Conservation (phyloP, 2,329 filamentous ascomycete species). For the Setomelanomma holmii region DNA sequence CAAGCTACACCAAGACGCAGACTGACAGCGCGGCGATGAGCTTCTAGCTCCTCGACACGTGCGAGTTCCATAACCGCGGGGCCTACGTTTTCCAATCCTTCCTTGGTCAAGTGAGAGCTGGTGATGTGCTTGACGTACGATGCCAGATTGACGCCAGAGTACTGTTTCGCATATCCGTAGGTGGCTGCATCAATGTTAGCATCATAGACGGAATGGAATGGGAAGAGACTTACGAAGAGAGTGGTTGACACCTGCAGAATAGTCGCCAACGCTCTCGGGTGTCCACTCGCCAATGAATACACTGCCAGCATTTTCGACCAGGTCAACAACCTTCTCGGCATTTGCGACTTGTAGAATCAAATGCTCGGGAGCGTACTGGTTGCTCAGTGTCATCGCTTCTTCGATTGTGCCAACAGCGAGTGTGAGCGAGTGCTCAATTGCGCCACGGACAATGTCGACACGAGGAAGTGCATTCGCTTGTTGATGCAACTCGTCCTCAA, state of each 20-base stretch:
- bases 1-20: slow-evolving; percentile 61
- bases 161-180: slow-evolving; percentile 97
- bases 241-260: slow-evolving; percentile 97
- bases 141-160: slow-evolving; percentile 93
- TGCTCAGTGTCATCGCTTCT: slow-evolving; percentile 82
- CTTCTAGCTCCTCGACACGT: slow-evolving; percentile 92
- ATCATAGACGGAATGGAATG: not conserved
- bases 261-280: slow-evolving; percentile 96
- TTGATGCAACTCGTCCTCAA: slow-evolving; percentile 88
- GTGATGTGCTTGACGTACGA: slow-evolving; percentile 99
- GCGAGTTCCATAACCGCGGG: slow-evolving; percentile 93
- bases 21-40: slow-evolving; percentile 79
- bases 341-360: slow-evolving; percentile 88
- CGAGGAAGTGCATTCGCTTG: slow-evolving; percentile 88
- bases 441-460: slow-evolving; percentile 88
- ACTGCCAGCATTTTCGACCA: slow-evolving; percentile 91
- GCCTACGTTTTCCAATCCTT: slow-evolving; percentile 86
- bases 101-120: slow-evolving; percentile 83
- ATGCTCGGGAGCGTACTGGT: slow-evolving; percentile 95
- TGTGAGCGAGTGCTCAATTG: slow-evolving; percentile 91
- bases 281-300: slow-evolving; percentile 98
- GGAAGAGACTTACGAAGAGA: slow-evolving; percentile 77
- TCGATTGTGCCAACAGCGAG: slow-evolving; percentile 77
- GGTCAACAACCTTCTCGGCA: slow-evolving; percentile 74
- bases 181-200: slow-evolving; percentile 68